These are phyloP conservation scores for Nevesoporus exiguus DNA, from an alignment of 768 basidiomycete genomes.

Conservation along the genomic window DNA sequence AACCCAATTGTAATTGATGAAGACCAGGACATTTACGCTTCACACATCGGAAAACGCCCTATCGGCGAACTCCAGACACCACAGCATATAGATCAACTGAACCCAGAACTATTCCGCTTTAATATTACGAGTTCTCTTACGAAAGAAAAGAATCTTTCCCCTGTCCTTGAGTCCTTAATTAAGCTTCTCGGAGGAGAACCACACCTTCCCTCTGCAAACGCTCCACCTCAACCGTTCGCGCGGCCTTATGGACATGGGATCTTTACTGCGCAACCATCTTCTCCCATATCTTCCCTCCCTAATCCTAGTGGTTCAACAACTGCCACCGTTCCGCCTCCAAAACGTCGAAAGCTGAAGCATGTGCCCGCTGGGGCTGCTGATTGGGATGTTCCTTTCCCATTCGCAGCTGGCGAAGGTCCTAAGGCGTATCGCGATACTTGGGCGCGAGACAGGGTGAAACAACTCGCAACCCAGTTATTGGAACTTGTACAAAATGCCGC, in stretches of 20 bases:
- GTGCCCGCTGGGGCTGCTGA: slow-evolving; percentile 80
- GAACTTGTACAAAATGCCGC: slow-evolving; percentile 58
- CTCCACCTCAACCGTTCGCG: slow-evolving; percentile 9
- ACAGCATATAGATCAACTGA: slow-evolving; percentile 29
- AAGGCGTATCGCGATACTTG: slow-evolving; percentile 59
- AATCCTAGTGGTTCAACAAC: background rate
- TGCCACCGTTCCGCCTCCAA: slow-evolving; percentile 32
- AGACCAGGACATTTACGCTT: slow-evolving; percentile 37
- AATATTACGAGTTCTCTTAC: slow-evolving; percentile 60
- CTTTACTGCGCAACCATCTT: background rate
- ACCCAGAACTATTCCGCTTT: slow-evolving; percentile 44
- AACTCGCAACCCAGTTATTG: slow-evolving; percentile 59
- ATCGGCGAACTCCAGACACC: slow-evolving; percentile 3
- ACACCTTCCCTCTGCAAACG: slow-evolving; percentile 1
- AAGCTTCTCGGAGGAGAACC: slow-evolving; percentile 49
- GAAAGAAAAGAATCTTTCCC: slow-evolving; percentile 63
- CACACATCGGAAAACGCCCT: slow-evolving; percentile 14
- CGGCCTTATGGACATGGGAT: slow-evolving; percentile 22
- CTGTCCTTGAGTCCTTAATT: slow-evolving; percentile 59
- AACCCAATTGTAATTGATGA: slow-evolving; percentile 77
- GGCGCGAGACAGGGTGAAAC: slow-evolving; percentile 61
- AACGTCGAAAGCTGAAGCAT: slow-evolving; percentile 58
- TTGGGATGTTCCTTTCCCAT: slow-evolving; percentile 84
- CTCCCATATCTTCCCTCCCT: background rate
- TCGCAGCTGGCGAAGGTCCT: slow-evolving; percentile 67